Conservation (phyloP, 179 eudicot genomes). For the Beta lomatogona region DNA sequence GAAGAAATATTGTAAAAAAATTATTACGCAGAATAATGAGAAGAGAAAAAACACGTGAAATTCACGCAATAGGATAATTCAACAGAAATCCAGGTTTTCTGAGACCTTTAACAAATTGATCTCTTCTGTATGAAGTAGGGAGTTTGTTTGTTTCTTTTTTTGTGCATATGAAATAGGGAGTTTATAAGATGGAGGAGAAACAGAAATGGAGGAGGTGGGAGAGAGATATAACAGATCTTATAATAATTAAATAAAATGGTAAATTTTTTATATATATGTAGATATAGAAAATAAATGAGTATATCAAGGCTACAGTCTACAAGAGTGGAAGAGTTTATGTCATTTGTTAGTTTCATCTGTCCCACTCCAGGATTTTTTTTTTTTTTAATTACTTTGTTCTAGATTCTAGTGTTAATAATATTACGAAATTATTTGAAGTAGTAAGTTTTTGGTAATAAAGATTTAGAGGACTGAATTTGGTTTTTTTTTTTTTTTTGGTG, state of each 20-base stretch:
- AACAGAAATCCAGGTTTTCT: slow-evolving; percentile 7
- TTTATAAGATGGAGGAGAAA: not conserved
- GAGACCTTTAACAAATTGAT: not conserved
- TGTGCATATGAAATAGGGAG: no score
- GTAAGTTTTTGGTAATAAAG: not conserved
- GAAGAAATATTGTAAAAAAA: not conserved
- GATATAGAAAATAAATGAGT: not conserved
- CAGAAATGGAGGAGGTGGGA: not conserved
- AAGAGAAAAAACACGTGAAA: not conserved
- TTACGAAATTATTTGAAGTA: not conserved
- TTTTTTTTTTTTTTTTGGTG: no score
- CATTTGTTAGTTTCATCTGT: slow-evolving; percentile 16
- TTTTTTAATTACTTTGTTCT: not conserved
- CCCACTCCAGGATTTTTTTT: not conserved
- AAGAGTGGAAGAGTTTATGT: not conserved
- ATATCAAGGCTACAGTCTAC: not conserved
- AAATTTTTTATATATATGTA: no score
- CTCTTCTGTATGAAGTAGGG: no score
- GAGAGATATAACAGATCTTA: not conserved
- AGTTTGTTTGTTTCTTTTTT: no score
- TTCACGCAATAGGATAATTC: not conserved
- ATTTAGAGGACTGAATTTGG: no score
- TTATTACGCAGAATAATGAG: not conserved
- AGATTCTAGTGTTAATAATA: not conserved
- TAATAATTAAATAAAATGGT: no score